Evolutionary conservation across 768 basidiomycete genomes (phyloP), one percentile per base, ranked within the genome.

Genomic region (Ephemerocybe angulata): DNA sequence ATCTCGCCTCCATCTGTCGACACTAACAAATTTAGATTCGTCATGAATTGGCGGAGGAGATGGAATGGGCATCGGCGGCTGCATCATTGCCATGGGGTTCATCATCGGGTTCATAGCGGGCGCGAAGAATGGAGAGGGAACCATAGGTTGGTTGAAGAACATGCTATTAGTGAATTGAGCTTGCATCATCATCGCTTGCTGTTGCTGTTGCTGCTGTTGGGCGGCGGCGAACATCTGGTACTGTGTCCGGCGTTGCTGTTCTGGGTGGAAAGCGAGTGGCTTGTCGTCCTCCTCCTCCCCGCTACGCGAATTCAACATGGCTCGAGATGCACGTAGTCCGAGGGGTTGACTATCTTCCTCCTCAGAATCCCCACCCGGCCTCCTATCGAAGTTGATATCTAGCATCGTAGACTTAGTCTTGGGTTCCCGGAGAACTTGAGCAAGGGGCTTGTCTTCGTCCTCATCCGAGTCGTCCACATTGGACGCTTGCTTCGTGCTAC

Each of bases 1-100:
- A 61, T 89, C 83, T 58, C 79, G 84, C 59, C 90, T 82, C 90
- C 90, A 93, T 57, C 81, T 80, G 67, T 93, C 90, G 25, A 93
- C 90, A 3, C 81, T 76, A 8, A 79, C 81, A 58, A 78, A 87
- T 65, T 90, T 92, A 31, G 73, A 76, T 35, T 80, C 72, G 55
- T 92, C 90, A 22, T 79, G 80, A 37, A 77, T 64, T 8, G 84
- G 85, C 13, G 87, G 85, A 24, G 87, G 85, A 1, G 86, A 84
- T 29, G 83, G 78, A 30, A 79, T 70, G 12, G 74, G 69, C 62
- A 82, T 68, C 30, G 78, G 75, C 51, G 78, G 71, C 58, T 65
- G 67, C 65, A 72, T 61, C 64, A 76, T 71, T 55, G 80, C 73
- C 58, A 79, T 70, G n/a, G 71, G 57, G 37, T 56, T 63, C 66